These are phyloP conservation scores for Glycyrrhiza uralensis DNA, from an alignment of 306 rosid species.

Conservation along the genomic window DNA sequence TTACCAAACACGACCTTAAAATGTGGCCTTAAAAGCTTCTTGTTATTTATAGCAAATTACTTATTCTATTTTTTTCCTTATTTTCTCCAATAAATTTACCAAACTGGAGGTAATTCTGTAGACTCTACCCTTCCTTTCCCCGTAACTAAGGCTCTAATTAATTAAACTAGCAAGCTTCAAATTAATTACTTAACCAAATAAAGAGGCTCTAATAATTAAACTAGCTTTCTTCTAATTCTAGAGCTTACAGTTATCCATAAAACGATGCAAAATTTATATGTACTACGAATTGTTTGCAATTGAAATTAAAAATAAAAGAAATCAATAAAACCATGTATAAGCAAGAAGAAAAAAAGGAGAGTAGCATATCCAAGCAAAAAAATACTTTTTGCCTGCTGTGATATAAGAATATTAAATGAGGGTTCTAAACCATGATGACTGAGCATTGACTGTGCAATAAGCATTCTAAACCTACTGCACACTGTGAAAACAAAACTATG, in stretches of 20 bases:
- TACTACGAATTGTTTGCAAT: background rate
- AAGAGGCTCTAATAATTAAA: background rate
- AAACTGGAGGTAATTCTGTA: background rate
- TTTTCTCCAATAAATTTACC: background rate
- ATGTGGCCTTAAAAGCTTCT: background rate
- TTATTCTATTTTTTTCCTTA: background rate
- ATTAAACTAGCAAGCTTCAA: too few species aligned
- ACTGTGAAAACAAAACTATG: slow-evolving; percentile 33
- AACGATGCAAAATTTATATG: slow-evolving; percentile 17
- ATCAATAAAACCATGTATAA: slow-evolving; percentile 23
- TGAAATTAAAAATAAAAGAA: background rate
- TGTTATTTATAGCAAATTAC: background rate
- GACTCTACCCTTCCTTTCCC: background rate
- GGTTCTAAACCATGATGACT: background rate
- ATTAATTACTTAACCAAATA: background rate
- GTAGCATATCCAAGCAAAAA: slow-evolving; percentile 33
- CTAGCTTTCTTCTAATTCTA: background rate
- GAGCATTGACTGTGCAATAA: background rate
- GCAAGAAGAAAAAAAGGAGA: background rate
- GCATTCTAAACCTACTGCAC: slow-evolving; percentile 45
- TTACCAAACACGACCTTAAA: background rate
- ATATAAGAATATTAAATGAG: slow-evolving; percentile 10
- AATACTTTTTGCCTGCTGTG: slow-evolving; percentile 27
- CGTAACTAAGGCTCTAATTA: too few species aligned
- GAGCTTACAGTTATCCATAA: background rate